Percentiles rank a stretch among this genome's conserved stretches.
Evolutionary conservation across 1,139 yeast species (phyloP).

Genomic region (Pneumocystis sp.): DNA sequence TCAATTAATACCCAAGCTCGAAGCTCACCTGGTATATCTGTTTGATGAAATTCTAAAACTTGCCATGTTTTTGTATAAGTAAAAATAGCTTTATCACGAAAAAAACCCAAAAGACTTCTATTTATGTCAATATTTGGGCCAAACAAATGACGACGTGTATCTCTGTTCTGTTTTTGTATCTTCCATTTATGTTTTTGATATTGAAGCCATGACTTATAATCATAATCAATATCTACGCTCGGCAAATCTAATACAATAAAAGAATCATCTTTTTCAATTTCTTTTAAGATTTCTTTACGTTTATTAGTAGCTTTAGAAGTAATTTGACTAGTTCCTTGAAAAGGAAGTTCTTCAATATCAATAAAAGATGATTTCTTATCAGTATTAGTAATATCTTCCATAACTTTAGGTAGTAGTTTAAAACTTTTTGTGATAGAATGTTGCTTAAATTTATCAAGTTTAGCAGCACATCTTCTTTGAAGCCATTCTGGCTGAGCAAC

Average conservation of each 20-base stretch:
- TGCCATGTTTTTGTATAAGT: conserved; percentile 70
- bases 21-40: conserved; percentile 51
- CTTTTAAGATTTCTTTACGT: conserved; percentile 24
- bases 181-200: conserved; percentile 83
- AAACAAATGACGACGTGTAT: conserved; percentile 59
- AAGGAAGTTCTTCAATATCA: neutral
- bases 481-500: conserved; percentile 95
- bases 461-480: conserved; percentile 42
- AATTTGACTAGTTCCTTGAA: neutral
- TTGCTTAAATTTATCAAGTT: conserved; percentile 60
- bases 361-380: neutral
- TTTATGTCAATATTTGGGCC: conserved; percentile 34
- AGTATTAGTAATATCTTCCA: conserved; percentile 12
- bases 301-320: neutral
- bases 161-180: conserved; percentile 52
- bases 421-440: conserved; percentile 41
- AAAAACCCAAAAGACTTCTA: conserved; percentile 47
- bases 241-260: conserved; percentile 17
- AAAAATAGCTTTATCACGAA: conserved; percentile 62
- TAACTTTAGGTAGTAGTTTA: conserved; percentile 1
- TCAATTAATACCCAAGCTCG: conserved; percentile 58
- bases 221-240: conserved; percentile 52
- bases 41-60: conserved; percentile 51
- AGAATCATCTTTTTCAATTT: conserved; percentile 23
- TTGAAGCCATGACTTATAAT: conserved; percentile 59